phyloP scores from a whole-genome alignment of 441 rosid species.

The Erodium moschatum region DNA sequence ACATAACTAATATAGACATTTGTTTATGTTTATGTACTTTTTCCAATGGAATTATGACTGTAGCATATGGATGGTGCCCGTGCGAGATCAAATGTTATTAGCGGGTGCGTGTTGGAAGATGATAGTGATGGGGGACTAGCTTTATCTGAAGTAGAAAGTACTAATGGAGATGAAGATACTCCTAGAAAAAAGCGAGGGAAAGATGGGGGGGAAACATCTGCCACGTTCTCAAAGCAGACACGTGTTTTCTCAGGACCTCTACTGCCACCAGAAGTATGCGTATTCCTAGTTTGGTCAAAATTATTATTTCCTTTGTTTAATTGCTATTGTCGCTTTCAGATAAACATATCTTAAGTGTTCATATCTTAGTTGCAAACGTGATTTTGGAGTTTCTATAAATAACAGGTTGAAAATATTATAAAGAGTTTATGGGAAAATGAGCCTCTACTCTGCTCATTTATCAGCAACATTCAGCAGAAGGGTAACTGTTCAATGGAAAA shows the following conservation, averaged over 20 bases:
- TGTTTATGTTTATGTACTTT: not conserved
- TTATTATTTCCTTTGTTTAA: conserved; percentile 9
- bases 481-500: conserved; percentile 27
- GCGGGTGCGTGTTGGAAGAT: conserved; percentile 31
- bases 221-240: conserved; percentile 34
- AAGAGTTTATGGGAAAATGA: conserved; percentile 82
- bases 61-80: conserved; percentile 40
- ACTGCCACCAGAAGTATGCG: conserved; percentile 66
- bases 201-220: conserved; percentile 22
- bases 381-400: conserved; percentile 17
- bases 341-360: conserved; percentile 5
- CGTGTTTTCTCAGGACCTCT: conserved; percentile 35
- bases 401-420: conserved; percentile 52
- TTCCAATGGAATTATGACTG: conserved; percentile 21
- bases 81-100: conserved; percentile 47
- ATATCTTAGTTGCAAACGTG: not conserved
- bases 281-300: conserved; percentile 16
- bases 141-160: conserved; percentile 31
- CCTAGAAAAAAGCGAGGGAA: conserved; percentile 25
- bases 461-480: conserved; percentile 66
- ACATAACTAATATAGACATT: too few relatives aligned
- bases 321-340: conserved; percentile 9
- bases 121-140: conserved; percentile 29
- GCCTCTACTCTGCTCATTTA: conserved; percentile 58
- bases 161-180: conserved; percentile 26